phyloP scores from a whole-genome alignment of 2,329 filamentous ascomycete species.

The Penicillium sp. region DNA sequence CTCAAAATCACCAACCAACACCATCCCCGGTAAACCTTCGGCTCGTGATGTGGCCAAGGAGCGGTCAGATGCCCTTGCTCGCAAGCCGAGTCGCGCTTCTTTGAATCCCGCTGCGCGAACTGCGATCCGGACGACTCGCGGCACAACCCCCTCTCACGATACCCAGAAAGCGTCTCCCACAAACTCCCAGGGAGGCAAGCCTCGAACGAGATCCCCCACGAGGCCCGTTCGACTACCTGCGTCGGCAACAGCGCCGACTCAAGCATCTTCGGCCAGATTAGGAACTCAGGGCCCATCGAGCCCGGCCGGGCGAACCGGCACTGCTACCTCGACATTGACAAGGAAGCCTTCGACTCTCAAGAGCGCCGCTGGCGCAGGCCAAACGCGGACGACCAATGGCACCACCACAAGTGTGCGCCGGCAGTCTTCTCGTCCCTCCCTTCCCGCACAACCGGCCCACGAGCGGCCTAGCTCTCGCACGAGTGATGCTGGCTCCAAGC shows the following conservation, averaged over 20 bases:
- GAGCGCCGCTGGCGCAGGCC: slow-evolving; percentile 21
- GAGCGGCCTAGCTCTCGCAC: slow-evolving; percentile 43
- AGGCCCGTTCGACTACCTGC: slow-evolving; percentile 41
- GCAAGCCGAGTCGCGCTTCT: slow-evolving; percentile 34
- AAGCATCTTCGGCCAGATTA: slow-evolving; percentile 39
- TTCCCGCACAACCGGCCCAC: slow-evolving; percentile 28
- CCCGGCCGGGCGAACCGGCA: slow-evolving; percentile 28
- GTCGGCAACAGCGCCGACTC: slow-evolving; percentile 42
- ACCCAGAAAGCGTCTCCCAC: slow-evolving; percentile 23
- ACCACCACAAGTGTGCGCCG: slow-evolving; percentile 28
- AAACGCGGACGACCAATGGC: slow-evolving; percentile 24
- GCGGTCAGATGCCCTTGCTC: slow-evolving; percentile 24
- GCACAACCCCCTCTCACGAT: slow-evolving; percentile 32
- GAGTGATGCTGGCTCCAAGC: slow-evolving; percentile 38
- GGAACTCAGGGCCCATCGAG: slow-evolving; percentile 15
- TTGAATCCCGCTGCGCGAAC: slow-evolving; percentile 31
- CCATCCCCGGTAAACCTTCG: slow-evolving; percentile 24
- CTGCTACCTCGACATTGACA: slow-evolving; percentile 26
- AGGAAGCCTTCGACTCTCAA: slow-evolving; percentile 40
- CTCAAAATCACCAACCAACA: slow-evolving; percentile 22
- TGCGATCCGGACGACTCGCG: slow-evolving; percentile 25
- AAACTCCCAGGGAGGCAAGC: slow-evolving; percentile 24
- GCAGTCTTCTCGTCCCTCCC: slow-evolving; percentile 34
- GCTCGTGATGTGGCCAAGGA: slow-evolving; percentile 33
- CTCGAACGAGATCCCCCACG: slow-evolving; percentile 41